These are phyloP conservation scores for Aspergillus aculeatinus DNA, from an alignment of 2,329 filamentous ascomycete species.

Conservation along the genomic window DNA sequence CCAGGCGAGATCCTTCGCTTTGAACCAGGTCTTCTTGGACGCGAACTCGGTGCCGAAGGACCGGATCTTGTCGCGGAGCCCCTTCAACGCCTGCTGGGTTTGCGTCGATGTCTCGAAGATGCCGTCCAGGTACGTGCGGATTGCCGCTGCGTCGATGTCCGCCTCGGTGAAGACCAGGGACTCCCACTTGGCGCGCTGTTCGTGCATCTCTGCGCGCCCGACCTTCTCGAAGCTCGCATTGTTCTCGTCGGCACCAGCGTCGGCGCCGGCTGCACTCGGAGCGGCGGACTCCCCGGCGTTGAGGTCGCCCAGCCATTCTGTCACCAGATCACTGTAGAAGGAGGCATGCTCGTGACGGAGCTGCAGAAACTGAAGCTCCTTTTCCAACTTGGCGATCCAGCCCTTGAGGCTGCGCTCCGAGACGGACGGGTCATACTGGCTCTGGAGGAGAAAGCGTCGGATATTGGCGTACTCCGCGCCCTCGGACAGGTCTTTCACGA, in stretches of 20 bases:
- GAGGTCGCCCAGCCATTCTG: conserved; percentile 52
- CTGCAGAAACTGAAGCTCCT: conserved; percentile 51
- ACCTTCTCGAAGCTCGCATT: conserved; percentile 47
- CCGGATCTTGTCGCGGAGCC: conserved; percentile 42
- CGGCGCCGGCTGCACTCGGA: conserved; percentile 22
- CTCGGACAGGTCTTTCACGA: conserved; percentile 21
- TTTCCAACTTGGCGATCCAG: conserved; percentile 50
- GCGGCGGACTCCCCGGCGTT: conserved; percentile 20
- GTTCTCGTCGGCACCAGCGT: conserved; percentile 30
- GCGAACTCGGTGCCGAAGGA: conserved; percentile 35
- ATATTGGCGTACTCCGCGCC: conserved; percentile 45
- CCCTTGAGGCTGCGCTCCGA: conserved; percentile 46
- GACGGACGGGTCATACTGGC: conserved; percentile 54
- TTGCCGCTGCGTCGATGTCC: conserved; percentile 47
- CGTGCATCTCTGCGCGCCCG: conserved; percentile 55
- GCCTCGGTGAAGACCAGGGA: conserved; percentile 52
- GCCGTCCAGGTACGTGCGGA: conserved; percentile 51
- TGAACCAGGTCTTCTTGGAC: conserved; percentile 40
- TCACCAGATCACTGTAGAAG: conserved; percentile 57
- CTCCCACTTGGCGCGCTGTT: conserved; percentile 57
- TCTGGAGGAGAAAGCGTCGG: conserved; percentile 54
- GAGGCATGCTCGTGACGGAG: conserved; percentile 57
- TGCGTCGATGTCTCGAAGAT: conserved; percentile 50
- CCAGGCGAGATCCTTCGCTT: conserved; percentile 42
- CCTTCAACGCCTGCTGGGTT: conserved; percentile 44